Percentiles rank a stretch among this genome's conserved stretches.
phyloP scores from a whole-genome alignment of 2,329 filamentous ascomycete genomes.

The Saccharata proteae region DNA sequence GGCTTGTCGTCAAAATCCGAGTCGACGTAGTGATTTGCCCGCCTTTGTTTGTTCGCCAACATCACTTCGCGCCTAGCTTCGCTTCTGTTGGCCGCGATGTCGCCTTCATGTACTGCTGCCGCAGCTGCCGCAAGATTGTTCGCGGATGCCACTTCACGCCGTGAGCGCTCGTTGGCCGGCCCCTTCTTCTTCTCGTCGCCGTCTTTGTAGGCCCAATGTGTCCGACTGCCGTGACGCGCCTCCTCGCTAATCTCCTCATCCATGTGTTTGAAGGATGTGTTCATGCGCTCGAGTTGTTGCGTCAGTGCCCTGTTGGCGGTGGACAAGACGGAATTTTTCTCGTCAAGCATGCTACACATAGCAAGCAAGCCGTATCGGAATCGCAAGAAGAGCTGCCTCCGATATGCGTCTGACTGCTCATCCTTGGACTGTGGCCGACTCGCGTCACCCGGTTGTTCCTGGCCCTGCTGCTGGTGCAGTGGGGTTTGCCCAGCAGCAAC shows the following conservation, averaged over 20 bases:
- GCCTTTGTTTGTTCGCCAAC: constrained; percentile 56
- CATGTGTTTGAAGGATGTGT: constrained; percentile 77
- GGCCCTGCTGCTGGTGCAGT: constrained; percentile 15
- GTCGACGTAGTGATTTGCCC: constrained; percentile 55
- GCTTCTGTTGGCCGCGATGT: constrained; percentile 68
- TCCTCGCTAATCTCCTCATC: constrained; percentile 88
- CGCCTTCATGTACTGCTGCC: constrained; percentile 65
- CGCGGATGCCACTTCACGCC: constrained; percentile 65
- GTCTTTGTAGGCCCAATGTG: constrained; percentile 91
- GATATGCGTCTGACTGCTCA: constrained; percentile 45
- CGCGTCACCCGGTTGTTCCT: constrained; percentile 15
- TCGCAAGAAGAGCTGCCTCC: constrained; percentile 64
- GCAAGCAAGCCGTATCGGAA: constrained; percentile 68
- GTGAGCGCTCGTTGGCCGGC: constrained; percentile 58
- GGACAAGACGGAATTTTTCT: constrained; percentile 93
- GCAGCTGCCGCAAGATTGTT: constrained; percentile 59
- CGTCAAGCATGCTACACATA: constrained; percentile 82
- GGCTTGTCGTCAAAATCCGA: constrained; percentile 65
- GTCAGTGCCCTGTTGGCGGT: constrained; percentile 84
- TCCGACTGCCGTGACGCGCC: constrained; percentile 79
- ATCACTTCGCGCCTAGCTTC: constrained; percentile 76
- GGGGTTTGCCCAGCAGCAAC: constrained; percentile 12
- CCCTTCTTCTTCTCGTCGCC: constrained; percentile 47
- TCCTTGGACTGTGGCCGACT: constrained; percentile 6
- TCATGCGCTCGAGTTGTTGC: constrained; percentile 71